Evolutionary conservation across 1,284 basidiomycete genomes (phyloP), one percentile per base, ranked within the genome.

Genomic region (Cerrena zonata): DNA sequence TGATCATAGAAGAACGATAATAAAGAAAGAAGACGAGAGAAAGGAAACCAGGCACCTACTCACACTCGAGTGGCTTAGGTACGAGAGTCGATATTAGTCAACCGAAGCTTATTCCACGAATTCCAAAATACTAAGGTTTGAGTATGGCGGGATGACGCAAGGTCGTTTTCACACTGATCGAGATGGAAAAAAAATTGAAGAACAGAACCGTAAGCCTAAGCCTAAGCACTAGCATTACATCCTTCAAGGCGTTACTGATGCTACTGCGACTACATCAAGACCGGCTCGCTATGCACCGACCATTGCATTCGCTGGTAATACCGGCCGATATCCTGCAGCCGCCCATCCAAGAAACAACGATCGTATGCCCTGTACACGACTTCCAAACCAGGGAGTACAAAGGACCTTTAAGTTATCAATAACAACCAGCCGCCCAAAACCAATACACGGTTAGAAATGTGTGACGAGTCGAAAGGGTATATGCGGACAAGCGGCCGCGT

Each of bases 391-490:
- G 46, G 46, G 46, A 47, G 41, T 42, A 40, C 21, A 42, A 19
- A 42, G 5, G 24, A 19, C 13, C 13, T 15, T 36, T 49, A 50
- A 50, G 22, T 47, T 49, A 49, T 25, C 24, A 50, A 45, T 50
- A 45, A 50, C 44, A 50, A 50, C 49, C 12, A 25, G 26, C 39
- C 49, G 26, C n/a, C 27, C 26, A 40, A 45, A 23, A 50, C 34
- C 18, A 30, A 45, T 18, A 24, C 13, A 34, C 21, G 48, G 26
- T 34, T 22, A 21, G 23, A 26, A 38, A 23, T 45, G 44, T 25
- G 19, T 13, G n/a, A 47, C 22, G 36, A 13, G 45, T 18, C 26
- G 25, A 37, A 4, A 38, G 49, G 49, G 49, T 50, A 50, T 50
- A 45, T 45, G 44, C 30, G 34, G 34, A 26, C 23, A 43, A 30